These are phyloP conservation scores for Recurvomyces mirabilis DNA, from an alignment of 495 filamentous ascomycete species.

Conservation along the genomic window DNA sequence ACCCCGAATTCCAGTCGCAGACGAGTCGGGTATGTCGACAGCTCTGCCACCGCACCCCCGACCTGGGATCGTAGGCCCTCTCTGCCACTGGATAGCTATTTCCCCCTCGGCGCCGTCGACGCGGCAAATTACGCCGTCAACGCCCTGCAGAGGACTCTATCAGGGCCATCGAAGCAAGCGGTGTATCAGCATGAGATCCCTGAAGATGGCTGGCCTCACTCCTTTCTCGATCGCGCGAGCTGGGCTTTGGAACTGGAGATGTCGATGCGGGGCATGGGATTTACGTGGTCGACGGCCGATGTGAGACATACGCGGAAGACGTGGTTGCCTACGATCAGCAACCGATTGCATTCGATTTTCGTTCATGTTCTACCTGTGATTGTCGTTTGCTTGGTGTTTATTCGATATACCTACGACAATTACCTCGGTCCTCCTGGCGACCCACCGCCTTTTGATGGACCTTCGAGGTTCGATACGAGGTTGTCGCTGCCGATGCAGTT, in stretches of 20 bases:
- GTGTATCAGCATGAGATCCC: conserved; percentile 3
- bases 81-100: conserved; percentile 7
- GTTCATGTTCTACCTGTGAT: conserved; percentile 9
- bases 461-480: conserved; percentile 5
- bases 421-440: conserved; percentile 3
- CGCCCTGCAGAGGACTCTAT: not conserved
- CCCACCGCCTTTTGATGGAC: not conserved
- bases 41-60: not conserved
- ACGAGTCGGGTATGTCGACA: conserved; percentile 7
- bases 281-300: conserved; percentile 12
- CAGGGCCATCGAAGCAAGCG: not conserved
- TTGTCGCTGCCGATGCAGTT: conserved; percentile 6
- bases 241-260: conserved; percentile 12
- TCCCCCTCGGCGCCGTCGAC: not conserved
- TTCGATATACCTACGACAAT: conserved; percentile 5
- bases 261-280: conserved; percentile 11
- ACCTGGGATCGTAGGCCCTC: conserved; percentile 10
- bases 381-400: not conserved
- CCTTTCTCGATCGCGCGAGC: conserved; percentile 9
- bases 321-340: conserved; percentile 6
- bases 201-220: conserved; percentile 13
- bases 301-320: conserved; percentile 8
- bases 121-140: not conserved
- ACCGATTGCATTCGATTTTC: conserved; percentile 10
- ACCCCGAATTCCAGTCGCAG: not conserved